phyloP scores from a whole-genome alignment of 257 asterid genomes.

The Ophiorrhiza pumila region DNA sequence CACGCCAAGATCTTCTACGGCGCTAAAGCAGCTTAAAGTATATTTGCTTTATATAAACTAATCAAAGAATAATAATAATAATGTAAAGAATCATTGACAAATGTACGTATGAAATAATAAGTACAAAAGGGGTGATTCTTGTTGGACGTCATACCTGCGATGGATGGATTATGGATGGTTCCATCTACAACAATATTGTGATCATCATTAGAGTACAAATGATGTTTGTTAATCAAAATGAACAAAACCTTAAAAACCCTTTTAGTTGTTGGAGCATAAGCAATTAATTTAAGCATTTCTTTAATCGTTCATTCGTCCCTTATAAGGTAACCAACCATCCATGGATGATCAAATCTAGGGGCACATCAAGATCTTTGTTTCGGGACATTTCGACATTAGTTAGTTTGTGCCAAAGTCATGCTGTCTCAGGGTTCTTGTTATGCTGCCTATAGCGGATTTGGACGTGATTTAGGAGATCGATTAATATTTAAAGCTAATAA shows the following conservation, averaged over 20 bases:
- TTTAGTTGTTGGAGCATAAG: not conserved
- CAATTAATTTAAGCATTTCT: not conserved
- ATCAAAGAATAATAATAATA: too few species aligned
- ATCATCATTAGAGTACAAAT: too few species aligned
- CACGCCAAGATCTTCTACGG: constrained; percentile 58
- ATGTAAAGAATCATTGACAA: constrained; percentile 28
- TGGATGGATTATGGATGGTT: constrained; percentile 5
- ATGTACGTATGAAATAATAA: constrained; percentile 28
- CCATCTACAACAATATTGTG: not conserved
- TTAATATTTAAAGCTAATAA: too few species aligned
- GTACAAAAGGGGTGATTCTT: constrained; percentile 29
- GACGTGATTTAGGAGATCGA: not conserved
- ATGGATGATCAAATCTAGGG: too few species aligned
- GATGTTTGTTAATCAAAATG: too few species aligned
- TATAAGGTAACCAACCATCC: not conserved
- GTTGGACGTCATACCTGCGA: constrained; percentile 25
- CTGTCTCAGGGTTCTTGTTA: not conserved
- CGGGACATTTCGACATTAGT: not conserved
- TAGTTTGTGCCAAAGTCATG: not conserved
- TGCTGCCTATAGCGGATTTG: not conserved
- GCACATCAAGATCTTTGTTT: constrained; percentile 3
- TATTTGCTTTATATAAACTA: constrained; percentile 50
- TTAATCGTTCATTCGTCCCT: constrained; percentile 2
- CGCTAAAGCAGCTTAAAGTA: constrained; percentile 52
- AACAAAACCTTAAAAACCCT: not conserved